Base-by-base conservation (phyloP, 371 early-diverging fungal genomes). In the Mucor saturninus region DNA sequence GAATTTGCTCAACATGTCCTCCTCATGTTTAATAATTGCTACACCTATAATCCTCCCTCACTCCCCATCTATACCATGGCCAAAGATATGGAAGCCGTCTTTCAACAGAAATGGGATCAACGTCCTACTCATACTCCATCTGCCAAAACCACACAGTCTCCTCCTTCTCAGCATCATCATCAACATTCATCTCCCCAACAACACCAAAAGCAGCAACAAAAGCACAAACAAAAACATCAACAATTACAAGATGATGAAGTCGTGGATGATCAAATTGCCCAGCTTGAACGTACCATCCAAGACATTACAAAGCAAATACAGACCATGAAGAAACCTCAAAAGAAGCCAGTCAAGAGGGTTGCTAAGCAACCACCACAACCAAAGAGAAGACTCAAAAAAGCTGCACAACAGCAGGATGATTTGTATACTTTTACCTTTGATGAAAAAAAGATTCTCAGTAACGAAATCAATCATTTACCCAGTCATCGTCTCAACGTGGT, bases 1-100 rank as follows among this genome's bases (percentile, higher is more conserved):
- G 91, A 88, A 40, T 97, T 98, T 67, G 89, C 91, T 62, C 78
- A 79, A 0, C 98, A 99, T 70, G 73, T 94, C 15, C 87, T 89
- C 2, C 83, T 95, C 3, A 93, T 97, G 83, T 86, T 99, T 69
- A 75, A 83, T 45, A 99, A 99, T 77, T 99, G 99, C 74, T 94
- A 90, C 68, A 83, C 77, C 0, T 99, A 96, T 79, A 99, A 99
- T 68, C 92, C 92, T 4, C 83, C 89, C 4, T 91, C 87, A 0
- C 83, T 93, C 14, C 95, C 95, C 0, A 95, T 99, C 1, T 91
- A 97, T 75, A 70, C 83, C 9, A 89, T 92, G 78, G 97, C 95
- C 1, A 82, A 86, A 54, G 78, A 85, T 35, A 72, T 96, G 55
- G 95, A 97, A 75, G 79, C 75, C 11, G 77, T 92, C 7, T 98